Evolutionary conservation across 495 filamentous ascomycete genomes (phyloP).

Genomic region (Neurospora sp.): DNA sequence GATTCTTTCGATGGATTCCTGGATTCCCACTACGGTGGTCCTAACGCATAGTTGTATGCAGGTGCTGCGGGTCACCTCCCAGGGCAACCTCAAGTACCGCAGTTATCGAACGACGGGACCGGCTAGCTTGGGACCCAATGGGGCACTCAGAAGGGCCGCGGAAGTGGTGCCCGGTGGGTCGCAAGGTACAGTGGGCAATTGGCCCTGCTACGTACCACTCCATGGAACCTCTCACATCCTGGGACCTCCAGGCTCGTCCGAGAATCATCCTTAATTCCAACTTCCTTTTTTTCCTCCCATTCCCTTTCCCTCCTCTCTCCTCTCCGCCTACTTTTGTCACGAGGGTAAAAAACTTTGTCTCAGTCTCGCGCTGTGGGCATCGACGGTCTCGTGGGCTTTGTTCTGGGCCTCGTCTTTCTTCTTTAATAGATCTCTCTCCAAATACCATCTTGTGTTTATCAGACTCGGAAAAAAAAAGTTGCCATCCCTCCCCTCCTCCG

Average conservation of each 20-base stretch:
- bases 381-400: not conserved
- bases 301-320: constrained; percentile 5
- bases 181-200: not conserved
- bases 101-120: not conserved
- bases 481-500: not conserved
- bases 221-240: not conserved
- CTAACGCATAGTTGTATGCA: not conserved
- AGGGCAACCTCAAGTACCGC: not conserved
- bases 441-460: not conserved
- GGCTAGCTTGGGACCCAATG: not conserved
- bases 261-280: constrained; percentile 8
- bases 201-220: not conserved
- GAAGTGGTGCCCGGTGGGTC: not conserved
- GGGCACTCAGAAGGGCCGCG: not conserved
- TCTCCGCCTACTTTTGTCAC: not conserved
- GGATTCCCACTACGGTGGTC: not conserved
- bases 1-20: not conserved
- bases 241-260: not conserved
- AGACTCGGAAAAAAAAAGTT: not conserved
- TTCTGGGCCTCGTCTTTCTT: not conserved
- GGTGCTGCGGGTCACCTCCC: not conserved
- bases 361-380: not conserved
- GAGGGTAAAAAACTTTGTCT: not conserved
- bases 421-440: not conserved
- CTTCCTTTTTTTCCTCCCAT: constrained; percentile 15